Evolutionary conservation across 2,329 filamentous ascomycete species (phyloP), one percentile per base, ranked within the genome.

Genomic region (Beauveria sp.): DNA sequence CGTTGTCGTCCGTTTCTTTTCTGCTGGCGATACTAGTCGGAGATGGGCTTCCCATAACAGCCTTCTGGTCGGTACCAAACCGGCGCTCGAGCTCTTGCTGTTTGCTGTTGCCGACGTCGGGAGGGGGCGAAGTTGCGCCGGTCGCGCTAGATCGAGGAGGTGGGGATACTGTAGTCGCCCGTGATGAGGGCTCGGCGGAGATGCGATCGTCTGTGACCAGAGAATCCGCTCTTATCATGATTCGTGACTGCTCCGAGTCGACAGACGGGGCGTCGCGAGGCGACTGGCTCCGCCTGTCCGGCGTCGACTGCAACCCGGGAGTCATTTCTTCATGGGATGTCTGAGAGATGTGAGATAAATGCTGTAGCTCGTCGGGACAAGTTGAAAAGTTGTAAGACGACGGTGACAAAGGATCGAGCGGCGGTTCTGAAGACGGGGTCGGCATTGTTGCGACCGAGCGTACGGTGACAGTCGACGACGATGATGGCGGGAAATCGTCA

Each of bases 101-200:
- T 67, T 81, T 82, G 60, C 70, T 60, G 5, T 65, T 64, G 50
- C 72, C 72, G 58, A 63, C 60, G n/a, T 70, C 71, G 63, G 67
- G 66, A 52, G 63, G 69, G 67, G 70, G 74, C 51, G 71, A 73
- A 60, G 72, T 72, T 62, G 71, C 66, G 63, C 67, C 67, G 34
- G 73, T 74, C 26, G 65, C 65, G 45, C 65, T 70, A 10, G 73
- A 72, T 42, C 72, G 73, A n/a, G 77, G 73, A 9, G 70, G 70
- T 18, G 78, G 78, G 5, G 79, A 79, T 69, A 77, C 72, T 53
- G 77, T 78, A 6, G 73, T 72, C n/a, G 75, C 74, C 64, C 73
- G 68, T 56, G 78, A 74, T 18, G 73, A 72, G 30, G 70, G 64
- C 4, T 67, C 69, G 42, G 67, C 65, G 7, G 72, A 69, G 57